Evolutionary conservation across 768 basidiomycete genomes (phyloP).

Genomic region (Zangia roseola): DNA sequence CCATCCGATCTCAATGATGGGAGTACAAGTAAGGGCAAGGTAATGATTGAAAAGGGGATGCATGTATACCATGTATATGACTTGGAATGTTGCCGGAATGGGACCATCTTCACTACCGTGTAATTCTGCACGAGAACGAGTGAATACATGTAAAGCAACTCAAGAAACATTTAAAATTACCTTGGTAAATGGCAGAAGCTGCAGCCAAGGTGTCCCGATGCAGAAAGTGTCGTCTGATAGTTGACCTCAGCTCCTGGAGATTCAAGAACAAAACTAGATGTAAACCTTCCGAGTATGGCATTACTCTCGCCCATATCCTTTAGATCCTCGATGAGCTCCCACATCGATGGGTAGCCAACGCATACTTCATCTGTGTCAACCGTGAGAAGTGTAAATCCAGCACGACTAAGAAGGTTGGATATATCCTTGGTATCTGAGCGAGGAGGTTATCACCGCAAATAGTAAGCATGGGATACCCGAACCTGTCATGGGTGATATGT

Average conservation of each 20-base stretch:
- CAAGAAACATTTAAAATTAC: slow-evolving; percentile 38
- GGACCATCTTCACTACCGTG: slow-evolving; percentile 82
- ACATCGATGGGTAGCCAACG: slow-evolving; percentile 91
- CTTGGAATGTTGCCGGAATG: slow-evolving; percentile 93
- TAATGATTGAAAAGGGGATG: not conserved
- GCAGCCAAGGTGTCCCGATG: slow-evolving; percentile 87
- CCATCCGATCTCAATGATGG: slow-evolving; percentile 71
- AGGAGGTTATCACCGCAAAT: slow-evolving; percentile 4
- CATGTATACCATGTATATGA: slow-evolving; percentile 82
- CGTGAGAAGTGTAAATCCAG: slow-evolving; percentile 91
- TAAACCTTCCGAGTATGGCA: slow-evolving; percentile 80
- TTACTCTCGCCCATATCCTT: slow-evolving; percentile 96
- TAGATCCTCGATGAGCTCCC: slow-evolving; percentile 94
- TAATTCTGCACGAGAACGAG: slow-evolving; percentile 52
- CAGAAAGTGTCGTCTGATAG: slow-evolving; percentile 57
- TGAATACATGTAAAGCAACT: not conserved
- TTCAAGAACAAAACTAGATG: not conserved
- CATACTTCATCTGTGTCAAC: slow-evolving; percentile 94
- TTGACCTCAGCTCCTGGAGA: not conserved
- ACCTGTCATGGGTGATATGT: slow-evolving; percentile 98
- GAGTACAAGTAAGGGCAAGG: not conserved
- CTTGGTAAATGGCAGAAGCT: slow-evolving; percentile 91
- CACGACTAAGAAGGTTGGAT: slow-evolving; percentile 87
- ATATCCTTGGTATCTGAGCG: slow-evolving; percentile 83
- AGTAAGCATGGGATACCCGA: slow-evolving; percentile 14